These are phyloP conservation scores for Erucastrum elatum DNA, from an alignment of 345 rosid genomes.

Conservation along the genomic window DNA sequence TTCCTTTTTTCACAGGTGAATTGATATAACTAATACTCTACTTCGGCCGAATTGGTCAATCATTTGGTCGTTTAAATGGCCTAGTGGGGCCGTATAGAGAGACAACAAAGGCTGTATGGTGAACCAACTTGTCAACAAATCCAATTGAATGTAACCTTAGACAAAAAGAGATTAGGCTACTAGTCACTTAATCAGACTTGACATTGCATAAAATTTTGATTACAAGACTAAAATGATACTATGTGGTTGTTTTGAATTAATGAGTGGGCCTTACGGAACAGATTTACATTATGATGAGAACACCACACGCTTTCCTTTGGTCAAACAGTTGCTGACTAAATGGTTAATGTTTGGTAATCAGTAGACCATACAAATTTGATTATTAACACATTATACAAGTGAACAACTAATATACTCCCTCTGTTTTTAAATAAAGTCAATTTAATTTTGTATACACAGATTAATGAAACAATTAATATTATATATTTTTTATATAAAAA, in stretches of 20 bases:
- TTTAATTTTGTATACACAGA: no score
- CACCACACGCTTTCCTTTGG: background rate
- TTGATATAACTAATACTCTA: background rate
- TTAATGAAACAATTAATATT: no score
- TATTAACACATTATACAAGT: no score
- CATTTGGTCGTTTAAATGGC: slow-evolving; percentile 8
- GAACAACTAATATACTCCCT: no score
- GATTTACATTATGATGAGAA: background rate
- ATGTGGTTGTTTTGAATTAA: slow-evolving; percentile 25
- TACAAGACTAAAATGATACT: slow-evolving; percentile 4
- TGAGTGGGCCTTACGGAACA: slow-evolving; percentile 6
- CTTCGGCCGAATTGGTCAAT: slow-evolving; percentile 2
- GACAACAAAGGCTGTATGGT: slow-evolving; percentile 8
- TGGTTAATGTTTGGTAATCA: no score
- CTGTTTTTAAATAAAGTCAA: no score
- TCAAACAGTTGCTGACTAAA: background rate
- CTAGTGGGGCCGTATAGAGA: background rate
- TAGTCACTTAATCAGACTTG: background rate
- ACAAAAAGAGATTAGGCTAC: background rate
- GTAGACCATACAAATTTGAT: no score
- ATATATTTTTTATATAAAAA: no score
- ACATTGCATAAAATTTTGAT: background rate
- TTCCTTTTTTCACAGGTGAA: background rate
- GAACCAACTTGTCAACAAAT: slow-evolving; percentile 34
- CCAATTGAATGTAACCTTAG: slow-evolving; percentile 36